Evolutionary conservation across 306 rosid genomes (phyloP).

Genomic region (Begonia loranthoides): DNA sequence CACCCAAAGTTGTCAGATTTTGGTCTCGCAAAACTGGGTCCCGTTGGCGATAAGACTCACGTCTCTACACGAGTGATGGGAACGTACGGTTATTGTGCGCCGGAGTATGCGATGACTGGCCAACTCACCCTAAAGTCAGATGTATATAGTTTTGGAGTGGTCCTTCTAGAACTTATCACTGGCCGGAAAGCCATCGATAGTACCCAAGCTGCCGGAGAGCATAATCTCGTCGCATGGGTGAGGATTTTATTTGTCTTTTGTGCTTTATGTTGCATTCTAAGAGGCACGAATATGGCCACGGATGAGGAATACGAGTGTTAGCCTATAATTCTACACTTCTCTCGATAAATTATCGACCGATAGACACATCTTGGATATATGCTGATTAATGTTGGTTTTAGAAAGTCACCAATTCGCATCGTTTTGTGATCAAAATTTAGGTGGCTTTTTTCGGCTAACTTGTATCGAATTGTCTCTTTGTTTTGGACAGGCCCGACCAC

Average conservation of each 20-base stretch:
- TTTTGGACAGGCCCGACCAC: constrained; percentile 43
- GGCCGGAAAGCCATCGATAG: constrained; percentile 60
- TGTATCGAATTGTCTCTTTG: too few relatives aligned
- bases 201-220: constrained; percentile 37
- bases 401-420: too few relatives aligned
- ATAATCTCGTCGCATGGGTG: constrained; percentile 80
- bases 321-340: too few relatives aligned
- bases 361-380: too few relatives aligned
- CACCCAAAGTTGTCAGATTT: constrained; percentile 74
- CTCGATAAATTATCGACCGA: too few relatives aligned
- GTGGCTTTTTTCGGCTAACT: too few relatives aligned
- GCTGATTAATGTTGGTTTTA: too few relatives aligned
- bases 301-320: too few relatives aligned
- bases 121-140: constrained; percentile 68
- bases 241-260: constrained; percentile 4
- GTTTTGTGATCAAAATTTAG: too few relatives aligned
- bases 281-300: too few relatives aligned
- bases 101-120: constrained; percentile 74
- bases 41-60: constrained; percentile 62
- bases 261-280: too few relatives aligned
- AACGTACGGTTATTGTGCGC: constrained; percentile 86
- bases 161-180: constrained; percentile 66
- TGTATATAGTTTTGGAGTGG: constrained; percentile 77
- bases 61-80: constrained; percentile 74
- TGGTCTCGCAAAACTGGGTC: constrained; percentile 76